Conservation (phyloP, 2,329 filamentous ascomycete genomes). For the Pseudogymnoascus sp. region DNA sequence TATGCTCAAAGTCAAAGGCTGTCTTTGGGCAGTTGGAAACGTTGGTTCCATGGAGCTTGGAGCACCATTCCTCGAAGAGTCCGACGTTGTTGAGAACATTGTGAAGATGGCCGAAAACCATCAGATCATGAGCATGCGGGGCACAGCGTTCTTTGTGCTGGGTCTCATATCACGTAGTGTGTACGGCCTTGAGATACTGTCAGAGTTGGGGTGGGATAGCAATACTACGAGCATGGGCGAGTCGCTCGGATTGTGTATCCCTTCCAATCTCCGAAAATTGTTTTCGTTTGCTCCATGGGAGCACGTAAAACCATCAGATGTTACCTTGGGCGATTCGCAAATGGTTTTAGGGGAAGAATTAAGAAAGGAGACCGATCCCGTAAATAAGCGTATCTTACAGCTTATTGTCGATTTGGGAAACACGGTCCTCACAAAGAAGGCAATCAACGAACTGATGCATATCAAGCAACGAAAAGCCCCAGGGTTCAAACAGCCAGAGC, state of each 20-base stretch:
- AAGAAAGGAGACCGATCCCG: conserved; percentile 48
- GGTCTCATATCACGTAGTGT: conserved; percentile 86
- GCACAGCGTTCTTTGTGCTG: conserved; percentile 93
- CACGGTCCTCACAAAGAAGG: conserved; percentile 83
- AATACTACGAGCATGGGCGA: conserved; percentile 76
- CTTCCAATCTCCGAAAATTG: conserved; percentile 66
- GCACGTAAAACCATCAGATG: conserved; percentile 26
- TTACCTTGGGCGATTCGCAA: conserved; percentile 35
- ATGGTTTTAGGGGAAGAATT: conserved; percentile 40
- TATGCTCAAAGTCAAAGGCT: conserved; percentile 90
- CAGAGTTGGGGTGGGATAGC: conserved; percentile 87
- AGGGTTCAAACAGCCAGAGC: conserved; percentile 64
- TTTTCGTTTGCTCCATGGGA: conserved; percentile 62
- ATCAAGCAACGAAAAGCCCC: conserved; percentile 68
- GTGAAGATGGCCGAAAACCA: conserved; percentile 81
- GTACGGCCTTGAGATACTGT: conserved; percentile 85
- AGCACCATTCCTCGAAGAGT: conserved; percentile 84
- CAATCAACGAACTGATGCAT: conserved; percentile 71
- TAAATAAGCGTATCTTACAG: conserved; percentile 70
- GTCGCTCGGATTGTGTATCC: conserved; percentile 82
- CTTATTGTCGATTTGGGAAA: conserved; percentile 85
- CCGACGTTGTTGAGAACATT: conserved; percentile 79
- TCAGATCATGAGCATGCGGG: conserved; percentile 83
- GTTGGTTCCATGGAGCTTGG: conserved; percentile 97
- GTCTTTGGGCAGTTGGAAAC: conserved; percentile 95